Conservation (phyloP, 2,329 filamentous ascomycete genomes). For the Penicillium vulpinum region DNA sequence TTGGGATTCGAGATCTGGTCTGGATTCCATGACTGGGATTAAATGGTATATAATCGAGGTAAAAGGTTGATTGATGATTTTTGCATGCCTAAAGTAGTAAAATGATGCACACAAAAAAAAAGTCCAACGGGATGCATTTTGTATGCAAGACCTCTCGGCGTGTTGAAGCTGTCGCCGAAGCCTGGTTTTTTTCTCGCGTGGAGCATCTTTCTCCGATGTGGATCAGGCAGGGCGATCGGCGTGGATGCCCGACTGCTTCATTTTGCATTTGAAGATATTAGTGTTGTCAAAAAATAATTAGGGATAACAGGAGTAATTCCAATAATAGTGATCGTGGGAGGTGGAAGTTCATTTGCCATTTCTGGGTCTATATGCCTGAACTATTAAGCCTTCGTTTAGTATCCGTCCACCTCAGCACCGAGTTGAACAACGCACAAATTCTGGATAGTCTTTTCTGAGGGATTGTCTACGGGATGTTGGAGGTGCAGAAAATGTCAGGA, state of each 20-base stretch:
- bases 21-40: constrained; percentile 12
- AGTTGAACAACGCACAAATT: not conserved
- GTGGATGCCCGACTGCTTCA: not conserved
- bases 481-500: not conserved
- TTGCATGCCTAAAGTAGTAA: not conserved
- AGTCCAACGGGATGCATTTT: not conserved
- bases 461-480: not conserved
- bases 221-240: constrained; percentile 1
- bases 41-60: not conserved
- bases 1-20: constrained; percentile 18
- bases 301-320: not conserved
- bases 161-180: constrained; percentile 4
- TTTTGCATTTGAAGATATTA: not conserved
- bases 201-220: not conserved
- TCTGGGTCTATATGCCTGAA: not conserved
- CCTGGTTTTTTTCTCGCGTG: not conserved
- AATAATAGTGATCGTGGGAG: not conserved
- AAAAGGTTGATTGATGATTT: not conserved
- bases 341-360: not conserved
- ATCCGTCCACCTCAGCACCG: too few relatives aligned
- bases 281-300: not conserved
- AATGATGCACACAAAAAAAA: not conserved
- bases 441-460: too few relatives aligned
- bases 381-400: not conserved
- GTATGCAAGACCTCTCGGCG: constrained; percentile 3